A percentile compares a stretch with the other conserved stretches of the same genome.
phyloP scores from a whole-genome alignment of 2,329 filamentous ascomycete species.

The Purpureocillium lavendulum region DNA sequence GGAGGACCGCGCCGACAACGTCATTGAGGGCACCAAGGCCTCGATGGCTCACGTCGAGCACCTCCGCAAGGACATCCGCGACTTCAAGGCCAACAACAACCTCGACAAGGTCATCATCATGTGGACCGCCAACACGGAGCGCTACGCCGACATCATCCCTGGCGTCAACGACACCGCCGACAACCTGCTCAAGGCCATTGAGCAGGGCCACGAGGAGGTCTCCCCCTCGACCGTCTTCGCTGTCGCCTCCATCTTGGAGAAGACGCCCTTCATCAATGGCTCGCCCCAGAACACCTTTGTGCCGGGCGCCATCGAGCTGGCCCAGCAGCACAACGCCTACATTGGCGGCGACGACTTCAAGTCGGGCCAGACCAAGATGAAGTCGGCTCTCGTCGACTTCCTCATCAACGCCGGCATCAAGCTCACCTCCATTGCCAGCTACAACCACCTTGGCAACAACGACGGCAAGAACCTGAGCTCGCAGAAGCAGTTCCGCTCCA shows the following conservation, averaged over 20 bases:
- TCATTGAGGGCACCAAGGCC: constrained; percentile 76
- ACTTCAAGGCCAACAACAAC: constrained; percentile 79
- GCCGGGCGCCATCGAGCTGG: constrained; percentile 81
- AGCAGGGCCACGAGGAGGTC: constrained; percentile 81
- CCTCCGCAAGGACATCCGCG: constrained; percentile 85
- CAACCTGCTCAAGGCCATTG: constrained; percentile 82
- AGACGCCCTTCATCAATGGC: constrained; percentile 93
- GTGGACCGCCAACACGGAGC: constrained; percentile 99
- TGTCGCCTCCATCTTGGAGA: constrained; percentile 86
- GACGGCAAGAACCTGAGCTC: constrained; percentile 98
- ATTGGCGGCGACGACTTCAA: constrained; percentile 99
- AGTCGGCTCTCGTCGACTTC: constrained; percentile 97
- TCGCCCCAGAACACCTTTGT: constrained; percentile 99
- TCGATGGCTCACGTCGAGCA: constrained; percentile 83
- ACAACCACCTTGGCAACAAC: constrained; percentile 99
- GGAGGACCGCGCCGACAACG: constrained; percentile 89
- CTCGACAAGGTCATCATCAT: constrained; percentile 95
- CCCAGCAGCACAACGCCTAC: constrained; percentile 79
- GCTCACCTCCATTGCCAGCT: constrained; percentile 94
- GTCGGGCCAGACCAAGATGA: constrained; percentile 99
- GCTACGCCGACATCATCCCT: constrained; percentile 78
- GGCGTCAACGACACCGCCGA: constrained; percentile 96
- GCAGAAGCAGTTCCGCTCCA: constrained; percentile 97
- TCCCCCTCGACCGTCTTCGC: constrained; percentile 93
- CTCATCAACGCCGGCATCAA: constrained; percentile 98